Evolutionary conservation across 257 asterid genomes (phyloP).

Genomic region (Vinca minor): DNA sequence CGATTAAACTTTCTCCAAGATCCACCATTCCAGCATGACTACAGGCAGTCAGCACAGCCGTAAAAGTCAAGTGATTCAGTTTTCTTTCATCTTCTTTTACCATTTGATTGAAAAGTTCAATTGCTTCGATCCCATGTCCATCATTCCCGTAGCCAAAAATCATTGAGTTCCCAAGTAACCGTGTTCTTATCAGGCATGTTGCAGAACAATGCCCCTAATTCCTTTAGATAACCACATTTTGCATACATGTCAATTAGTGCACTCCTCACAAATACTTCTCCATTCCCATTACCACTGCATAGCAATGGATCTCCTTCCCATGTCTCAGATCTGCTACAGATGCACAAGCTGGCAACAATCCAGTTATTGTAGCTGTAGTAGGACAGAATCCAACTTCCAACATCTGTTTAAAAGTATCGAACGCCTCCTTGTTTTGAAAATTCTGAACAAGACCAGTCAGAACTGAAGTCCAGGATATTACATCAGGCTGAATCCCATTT

Average conservation of each 20-base stretch:
- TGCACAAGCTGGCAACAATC: conserved; percentile 57
- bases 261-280: conserved; percentile 44
- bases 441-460: conserved; percentile 64
- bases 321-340: conserved; percentile 39
- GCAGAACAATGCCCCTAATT: conserved; percentile 37
- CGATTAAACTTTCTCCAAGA: conserved; percentile 45
- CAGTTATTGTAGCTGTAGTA: conserved; percentile 48
- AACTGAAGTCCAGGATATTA: conserved; percentile 62
- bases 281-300: conserved; percentile 37
- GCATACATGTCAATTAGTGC: conserved; percentile 70
- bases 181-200: conserved; percentile 34
- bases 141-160: conserved; percentile 67
- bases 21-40: conserved; percentile 49
- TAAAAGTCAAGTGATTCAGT: conserved; percentile 59
- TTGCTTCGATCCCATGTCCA: conserved; percentile 46
- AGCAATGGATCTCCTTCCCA: conserved; percentile 66
- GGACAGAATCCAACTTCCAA: conserved; percentile 38
- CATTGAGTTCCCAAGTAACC: conserved; percentile 73
- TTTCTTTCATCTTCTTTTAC: conserved; percentile 28
- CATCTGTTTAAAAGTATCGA: conserved; percentile 37
- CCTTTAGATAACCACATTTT: conserved; percentile 51
- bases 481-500: conserved; percentile 49
- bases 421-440: conserved; percentile 36
- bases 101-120: conserved; percentile 47
- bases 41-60: conserved; percentile 65